Base-by-base conservation (phyloP, 2,329 filamentous ascomycete genomes). In the Scorias spongiosa region DNA sequence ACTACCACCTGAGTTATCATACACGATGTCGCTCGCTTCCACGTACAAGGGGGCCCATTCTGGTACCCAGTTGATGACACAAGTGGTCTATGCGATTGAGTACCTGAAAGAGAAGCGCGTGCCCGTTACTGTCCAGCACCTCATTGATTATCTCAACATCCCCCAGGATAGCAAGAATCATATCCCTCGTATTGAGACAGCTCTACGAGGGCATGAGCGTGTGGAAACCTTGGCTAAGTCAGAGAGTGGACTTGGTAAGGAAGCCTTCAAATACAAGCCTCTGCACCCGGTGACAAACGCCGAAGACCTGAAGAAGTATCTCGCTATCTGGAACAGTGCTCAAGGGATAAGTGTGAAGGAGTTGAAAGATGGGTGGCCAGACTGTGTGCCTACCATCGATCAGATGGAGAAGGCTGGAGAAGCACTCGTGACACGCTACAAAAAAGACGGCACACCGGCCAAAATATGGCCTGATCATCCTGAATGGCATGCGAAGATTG, bases 341-440 rank as follows among this genome's bases (percentile, higher is more conserved):
- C 78, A 81, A 51, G 86, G 85, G 10, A 76, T 96, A 44, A 74
- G 73, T 32, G 85, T 96, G 49, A 87, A 86, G 61, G 87, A 95
- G 55, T 74, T 98, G 48, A 93, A 94, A 65, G 91, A 98, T 60
- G 91, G 91, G 49, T 98, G 91, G 91, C 79, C 81, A 18, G 80
- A 81, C 54, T 93, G 86, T 57, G 79, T 88, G 48, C 75, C 81
- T 15, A 75, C 82, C 9, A 82, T 98, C 59, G 75, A 82, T 49
- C 71, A 76, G 52, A 72, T 98, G 42, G 89, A 95, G 67, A 66
- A 65, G 36, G 76, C 84, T 59, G 81, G 88, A 57, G 81, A 81
- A 62, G 72, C 96, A 39, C 72, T 96, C 30, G 85, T 95, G 5
- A 83, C 85, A 17, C 78, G 88, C 48, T 88, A 88, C 44, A 93